Evolutionary conservation across 1,284 basidiomycete species (phyloP).

Genomic region (Ceratobasidium sp.): DNA sequence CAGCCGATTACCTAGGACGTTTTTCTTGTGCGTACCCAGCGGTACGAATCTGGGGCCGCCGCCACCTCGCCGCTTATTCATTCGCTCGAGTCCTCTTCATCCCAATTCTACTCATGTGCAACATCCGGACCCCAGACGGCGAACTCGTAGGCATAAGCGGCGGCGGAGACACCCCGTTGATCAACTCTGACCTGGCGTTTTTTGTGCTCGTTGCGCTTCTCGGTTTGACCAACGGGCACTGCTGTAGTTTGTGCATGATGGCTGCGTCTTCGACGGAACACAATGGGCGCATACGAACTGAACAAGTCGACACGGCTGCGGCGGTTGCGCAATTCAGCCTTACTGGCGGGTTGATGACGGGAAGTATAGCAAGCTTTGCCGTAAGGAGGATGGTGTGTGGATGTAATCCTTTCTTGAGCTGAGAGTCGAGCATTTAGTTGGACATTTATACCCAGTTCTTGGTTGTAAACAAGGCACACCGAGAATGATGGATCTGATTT

Average conservation of each 20-base stretch:
- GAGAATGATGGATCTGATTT: background rate
- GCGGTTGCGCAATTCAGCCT: constrained; percentile 59
- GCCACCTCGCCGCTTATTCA: constrained; percentile 27
- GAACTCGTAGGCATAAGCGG: constrained; percentile 47
- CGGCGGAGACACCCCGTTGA: constrained; percentile 49
- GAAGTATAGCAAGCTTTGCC: constrained; percentile 58
- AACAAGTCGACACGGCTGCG: constrained; percentile 59
- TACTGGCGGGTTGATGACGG: constrained; percentile 57
- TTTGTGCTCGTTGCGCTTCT: constrained; percentile 56
- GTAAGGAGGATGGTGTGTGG: constrained; percentile 54
- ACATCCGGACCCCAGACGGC: constrained; percentile 48
- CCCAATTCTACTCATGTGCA: constrained; percentile 44
- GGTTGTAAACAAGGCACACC: background rate
- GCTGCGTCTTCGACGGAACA: constrained; percentile 47
- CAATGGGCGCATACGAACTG: constrained; percentile 54
- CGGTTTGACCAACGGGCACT: constrained; percentile 57
- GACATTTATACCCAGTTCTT: constrained; percentile 2
- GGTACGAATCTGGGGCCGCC: constrained; percentile 34
- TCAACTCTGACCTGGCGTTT: constrained; percentile 57
- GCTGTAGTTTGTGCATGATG: constrained; percentile 46
- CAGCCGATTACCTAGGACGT: constrained; percentile 50
- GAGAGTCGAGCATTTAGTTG: background rate
- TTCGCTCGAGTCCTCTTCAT: constrained; percentile 37
- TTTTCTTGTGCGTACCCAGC: constrained; percentile 35
- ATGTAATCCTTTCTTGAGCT: constrained; percentile 43